Conservation (phyloP, 345 rosid genomes). For the Lagerstroemia speciosa region DNA sequence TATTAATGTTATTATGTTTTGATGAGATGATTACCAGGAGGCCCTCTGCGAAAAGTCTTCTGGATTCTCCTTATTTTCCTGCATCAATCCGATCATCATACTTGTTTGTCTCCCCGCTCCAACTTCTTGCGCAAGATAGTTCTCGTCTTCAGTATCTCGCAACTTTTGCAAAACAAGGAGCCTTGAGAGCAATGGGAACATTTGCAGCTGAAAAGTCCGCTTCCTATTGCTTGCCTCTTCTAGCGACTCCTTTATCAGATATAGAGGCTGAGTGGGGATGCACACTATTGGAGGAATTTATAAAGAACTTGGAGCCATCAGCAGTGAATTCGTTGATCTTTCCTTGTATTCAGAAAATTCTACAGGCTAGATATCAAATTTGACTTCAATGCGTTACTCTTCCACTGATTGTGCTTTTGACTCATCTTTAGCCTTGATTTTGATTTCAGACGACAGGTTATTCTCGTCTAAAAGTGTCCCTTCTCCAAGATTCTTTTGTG, state of each 20-base stretch:
- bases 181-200: constrained; percentile 71
- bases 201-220: constrained; percentile 83
- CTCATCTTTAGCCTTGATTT: constrained; percentile 18
- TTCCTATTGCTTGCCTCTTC: constrained; percentile 62
- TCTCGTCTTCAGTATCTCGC: constrained; percentile 71
- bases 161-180: constrained; percentile 80
- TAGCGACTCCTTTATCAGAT: constrained; percentile 45
- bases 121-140: constrained; percentile 57
- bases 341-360: constrained; percentile 78
- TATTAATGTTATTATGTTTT: constrained; percentile 9
- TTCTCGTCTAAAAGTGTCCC: constrained; percentile 81
- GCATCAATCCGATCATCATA: constrained; percentile 69
- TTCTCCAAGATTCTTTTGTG: constrained; percentile 90
- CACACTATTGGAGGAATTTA: constrained; percentile 61
- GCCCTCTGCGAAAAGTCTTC: constrained; percentile 65
- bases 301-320: constrained; percentile 55
- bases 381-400: constrained; percentile 13
- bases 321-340: constrained; percentile 60
- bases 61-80: constrained; percentile 85
- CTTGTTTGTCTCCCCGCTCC: constrained; percentile 78
- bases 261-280: constrained; percentile 77
- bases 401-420: constrained; percentile 7
- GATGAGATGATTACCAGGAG: constrained; percentile 46
- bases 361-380: constrained; percentile 55
- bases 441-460: constrained; percentile 72